phyloP scores from a whole-genome alignment of 805 yeast genomes.

The Starmerella ratchasimensis region DNA sequence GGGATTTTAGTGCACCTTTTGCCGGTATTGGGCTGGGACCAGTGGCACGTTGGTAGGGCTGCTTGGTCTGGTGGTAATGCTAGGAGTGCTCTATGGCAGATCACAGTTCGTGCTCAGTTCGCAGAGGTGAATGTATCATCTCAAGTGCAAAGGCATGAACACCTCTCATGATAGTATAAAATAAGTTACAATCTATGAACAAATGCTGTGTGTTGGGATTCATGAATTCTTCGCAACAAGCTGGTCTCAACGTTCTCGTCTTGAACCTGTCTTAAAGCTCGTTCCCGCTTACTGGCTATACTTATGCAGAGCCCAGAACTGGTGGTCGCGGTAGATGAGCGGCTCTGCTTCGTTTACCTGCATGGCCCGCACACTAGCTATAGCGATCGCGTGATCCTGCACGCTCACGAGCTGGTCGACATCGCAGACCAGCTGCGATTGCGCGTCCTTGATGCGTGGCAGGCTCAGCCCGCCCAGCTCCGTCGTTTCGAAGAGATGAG shows the following conservation, averaged over 20 bases:
- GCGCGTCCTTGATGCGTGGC: slow-evolving; percentile 21
- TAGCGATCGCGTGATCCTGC: slow-evolving; percentile 85
- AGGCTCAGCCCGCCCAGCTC: slow-evolving; percentile 12
- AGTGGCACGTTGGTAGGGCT: too few species aligned
- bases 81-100: too few species aligned
- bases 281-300: neutral
- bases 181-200: too few species aligned
- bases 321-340: slow-evolving; percentile 13
- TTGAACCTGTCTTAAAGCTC: too few species aligned
- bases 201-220: neutral
- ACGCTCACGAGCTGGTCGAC: slow-evolving; percentile 28
- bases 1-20: too few species aligned
- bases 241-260: too few species aligned
- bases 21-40: too few species aligned
- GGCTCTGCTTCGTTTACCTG: slow-evolving; percentile 6
- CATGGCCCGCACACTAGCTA: slow-evolving; percentile 45
- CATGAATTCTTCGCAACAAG: neutral
- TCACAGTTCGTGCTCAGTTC: too few species aligned
- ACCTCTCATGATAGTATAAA: too few species aligned
- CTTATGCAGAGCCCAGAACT: slow-evolving; percentile 11
- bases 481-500: slow-evolving; percentile 14
- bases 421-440: slow-evolving; percentile 23
- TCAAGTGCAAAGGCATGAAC: too few species aligned
- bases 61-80: too few species aligned
- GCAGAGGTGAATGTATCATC: too few species aligned